phyloP scores from a whole-genome alignment of 1,284 basidiomycete species.

The Papiliotrema flavescens region DNA sequence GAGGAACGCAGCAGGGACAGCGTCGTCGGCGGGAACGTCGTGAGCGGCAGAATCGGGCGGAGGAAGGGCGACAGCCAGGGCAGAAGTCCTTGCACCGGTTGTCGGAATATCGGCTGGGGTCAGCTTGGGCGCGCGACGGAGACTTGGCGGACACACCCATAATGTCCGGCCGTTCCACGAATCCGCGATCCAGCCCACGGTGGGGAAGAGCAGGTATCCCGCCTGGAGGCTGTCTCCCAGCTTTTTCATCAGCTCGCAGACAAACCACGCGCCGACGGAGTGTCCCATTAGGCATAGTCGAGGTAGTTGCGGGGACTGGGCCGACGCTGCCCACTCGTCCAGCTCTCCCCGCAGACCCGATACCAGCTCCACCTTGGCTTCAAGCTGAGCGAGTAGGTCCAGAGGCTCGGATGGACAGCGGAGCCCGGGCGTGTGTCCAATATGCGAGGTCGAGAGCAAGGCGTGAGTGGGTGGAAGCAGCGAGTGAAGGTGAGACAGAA shows the following conservation, averaged over 20 bases:
- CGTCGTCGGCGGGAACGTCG: constrained; percentile 29
- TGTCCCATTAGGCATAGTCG: constrained; percentile 42
- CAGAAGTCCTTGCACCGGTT: constrained; percentile 26
- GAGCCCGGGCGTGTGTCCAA: constrained; percentile 39
- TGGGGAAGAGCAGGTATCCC: constrained; percentile 39
- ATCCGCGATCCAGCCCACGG: constrained; percentile 42
- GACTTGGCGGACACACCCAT: constrained; percentile 28
- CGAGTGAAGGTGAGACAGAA: constrained; percentile 37
- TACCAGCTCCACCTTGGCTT: constrained; percentile 44
- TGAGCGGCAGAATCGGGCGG: constrained; percentile 30
- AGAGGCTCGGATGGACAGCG: constrained; percentile 25
- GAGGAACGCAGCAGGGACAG: constrained; percentile 36
- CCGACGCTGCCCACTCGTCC: constrained; percentile 23
- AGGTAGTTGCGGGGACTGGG: constrained; percentile 5
- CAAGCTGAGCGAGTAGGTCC: constrained; percentile 33
- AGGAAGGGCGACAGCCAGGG: constrained; percentile 27
- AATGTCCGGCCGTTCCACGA: constrained; percentile 39
- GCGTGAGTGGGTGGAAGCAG: constrained; percentile 40
- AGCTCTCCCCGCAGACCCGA: constrained; percentile 19
- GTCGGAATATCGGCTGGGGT: constrained; percentile 43
- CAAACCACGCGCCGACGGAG: constrained; percentile 44
- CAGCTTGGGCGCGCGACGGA: background rate
- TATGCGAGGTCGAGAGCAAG: constrained; percentile 42
- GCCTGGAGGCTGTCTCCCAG: constrained; percentile 15
- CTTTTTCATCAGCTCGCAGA: constrained; percentile 34